These are phyloP conservation scores for Aureobasidium melanogenum DNA, from an alignment of 2,329 filamentous ascomycete species.

Conservation along the genomic window DNA sequence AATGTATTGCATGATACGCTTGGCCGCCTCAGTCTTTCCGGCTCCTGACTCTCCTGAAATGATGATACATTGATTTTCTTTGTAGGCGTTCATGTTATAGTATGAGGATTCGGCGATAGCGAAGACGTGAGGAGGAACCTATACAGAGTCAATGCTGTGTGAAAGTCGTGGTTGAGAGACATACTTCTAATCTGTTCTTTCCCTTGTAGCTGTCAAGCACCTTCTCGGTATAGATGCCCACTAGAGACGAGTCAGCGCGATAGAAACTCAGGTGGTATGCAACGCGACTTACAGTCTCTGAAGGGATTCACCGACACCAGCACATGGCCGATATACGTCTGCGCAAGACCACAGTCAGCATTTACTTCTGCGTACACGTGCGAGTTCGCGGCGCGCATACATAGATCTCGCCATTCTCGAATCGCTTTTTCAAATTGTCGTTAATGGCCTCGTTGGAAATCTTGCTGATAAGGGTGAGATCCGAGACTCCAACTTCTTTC, in stretches of 20 bases:
- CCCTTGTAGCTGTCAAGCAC: constrained; percentile 91
- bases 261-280: background rate
- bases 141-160: background rate
- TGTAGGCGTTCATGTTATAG: constrained; percentile 99
- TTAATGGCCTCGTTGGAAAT: constrained; percentile 99
- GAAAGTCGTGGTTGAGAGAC: background rate
- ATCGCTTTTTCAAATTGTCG: constrained; percentile 96
- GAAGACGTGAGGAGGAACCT: constrained; percentile 73
- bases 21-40: constrained; percentile 96
- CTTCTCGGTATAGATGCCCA: constrained; percentile 91
- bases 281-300: constrained; percentile 49
- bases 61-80: constrained; percentile 98
- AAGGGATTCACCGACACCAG: constrained; percentile 98
- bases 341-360: background rate
- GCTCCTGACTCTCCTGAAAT: constrained; percentile 98
- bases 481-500: constrained; percentile 97
- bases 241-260: background rate
- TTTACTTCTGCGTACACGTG: background rate
- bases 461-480: constrained; percentile 94
- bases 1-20: constrained; percentile 99
- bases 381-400: background rate
- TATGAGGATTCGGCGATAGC: constrained; percentile 93
- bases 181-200: constrained; percentile 82
- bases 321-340: constrained; percentile 97
- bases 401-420: constrained; percentile 96